Evolutionary conservation across 2,329 filamentous ascomycete genomes (phyloP), one percentile per base, ranked within the genome.

Genomic region (Dactylellina leptospora): DNA sequence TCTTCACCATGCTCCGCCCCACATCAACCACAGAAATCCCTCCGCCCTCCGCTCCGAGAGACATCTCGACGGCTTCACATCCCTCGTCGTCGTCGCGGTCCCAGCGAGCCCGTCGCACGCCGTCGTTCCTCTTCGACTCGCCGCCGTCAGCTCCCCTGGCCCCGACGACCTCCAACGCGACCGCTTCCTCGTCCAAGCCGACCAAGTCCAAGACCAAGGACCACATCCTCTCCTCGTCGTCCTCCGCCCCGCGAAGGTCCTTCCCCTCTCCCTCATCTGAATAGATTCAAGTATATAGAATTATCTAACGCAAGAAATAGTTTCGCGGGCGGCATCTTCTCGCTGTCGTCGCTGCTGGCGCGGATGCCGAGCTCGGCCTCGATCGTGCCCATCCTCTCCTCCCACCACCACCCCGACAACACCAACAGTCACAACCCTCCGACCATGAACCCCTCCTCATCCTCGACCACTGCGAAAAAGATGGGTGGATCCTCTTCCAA

Each of bases 91-190:
- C 38, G 20, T 18, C 53, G 44, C n/a, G 36, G 11, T 54, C 47
- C 27, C 48, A 28, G 22, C 54, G 54, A 56, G 59, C 60, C 62
- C 38, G 69, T 1, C 28, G 62, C 4, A 73, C 60, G 9, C 69
- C 61, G 27, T 66, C 69, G 45, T 73, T 73, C 53, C 68, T 72
- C 45, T 72, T 72, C 68, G 68, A 72, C 33, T 73, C 69, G 16
- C 62, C 69, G 30, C 61, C 69, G 6, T 73, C 69, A 13, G 69
- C 69, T 30, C 69, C 69, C 27, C 40, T 68, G 22, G 69, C 62
- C 11, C 60, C 69, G 3, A 53, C 69, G 3, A 73, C 62, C 16
- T 73, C 69, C 16, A 73, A 61, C 69, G 69, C 69, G 50, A 73
- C 69, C 40, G 69, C 69, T 10, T 66, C 69, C 8, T 28, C 62